These are phyloP conservation scores for Neofusicoccum parvum DNA, from an alignment of 2,329 filamentous ascomycete species.

Conservation along the genomic window DNA sequence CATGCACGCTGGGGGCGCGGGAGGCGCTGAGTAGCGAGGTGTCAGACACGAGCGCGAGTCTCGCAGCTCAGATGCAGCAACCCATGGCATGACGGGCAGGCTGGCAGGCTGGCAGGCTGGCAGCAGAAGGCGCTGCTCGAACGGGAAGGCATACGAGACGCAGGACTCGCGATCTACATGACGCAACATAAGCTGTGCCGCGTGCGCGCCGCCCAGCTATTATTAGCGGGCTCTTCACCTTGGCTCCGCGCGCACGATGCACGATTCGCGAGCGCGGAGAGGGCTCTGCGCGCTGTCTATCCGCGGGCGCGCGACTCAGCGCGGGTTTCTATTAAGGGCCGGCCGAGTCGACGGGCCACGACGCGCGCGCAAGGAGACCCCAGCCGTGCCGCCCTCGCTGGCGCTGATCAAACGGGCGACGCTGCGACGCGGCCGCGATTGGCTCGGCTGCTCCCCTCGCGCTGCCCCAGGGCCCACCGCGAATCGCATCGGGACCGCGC, in stretches of 20 bases:
- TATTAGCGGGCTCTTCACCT: constrained; percentile 10
- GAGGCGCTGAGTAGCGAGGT: neutral
- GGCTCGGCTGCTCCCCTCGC: neutral
- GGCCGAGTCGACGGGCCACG: neutral
- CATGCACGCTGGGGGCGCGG: neutral
- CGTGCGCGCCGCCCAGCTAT: neutral
- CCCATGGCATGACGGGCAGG: too few species aligned
- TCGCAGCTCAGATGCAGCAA: neutral
- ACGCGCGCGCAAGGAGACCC: constrained; percentile 14
- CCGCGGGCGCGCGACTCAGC: constrained; percentile 9
- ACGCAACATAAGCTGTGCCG: constrained; percentile 7
- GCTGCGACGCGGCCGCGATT: neutral
- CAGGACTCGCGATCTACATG: constrained; percentile 4
- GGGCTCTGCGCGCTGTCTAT: neutral
- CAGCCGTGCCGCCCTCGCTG: neutral
- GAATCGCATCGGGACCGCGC: constrained; percentile 10
- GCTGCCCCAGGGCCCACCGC: neutral
- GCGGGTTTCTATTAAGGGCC: neutral
- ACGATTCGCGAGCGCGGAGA: neutral
- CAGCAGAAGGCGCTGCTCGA: neutral
- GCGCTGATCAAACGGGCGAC: constrained; percentile 11
- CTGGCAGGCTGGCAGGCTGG: neutral
- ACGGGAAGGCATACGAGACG: neutral
- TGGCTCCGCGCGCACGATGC: neutral
- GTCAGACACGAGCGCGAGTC: constrained; percentile 1